phyloP scores from a whole-genome alignment of 345 rosid species.

The Nasturtium officinale region DNA sequence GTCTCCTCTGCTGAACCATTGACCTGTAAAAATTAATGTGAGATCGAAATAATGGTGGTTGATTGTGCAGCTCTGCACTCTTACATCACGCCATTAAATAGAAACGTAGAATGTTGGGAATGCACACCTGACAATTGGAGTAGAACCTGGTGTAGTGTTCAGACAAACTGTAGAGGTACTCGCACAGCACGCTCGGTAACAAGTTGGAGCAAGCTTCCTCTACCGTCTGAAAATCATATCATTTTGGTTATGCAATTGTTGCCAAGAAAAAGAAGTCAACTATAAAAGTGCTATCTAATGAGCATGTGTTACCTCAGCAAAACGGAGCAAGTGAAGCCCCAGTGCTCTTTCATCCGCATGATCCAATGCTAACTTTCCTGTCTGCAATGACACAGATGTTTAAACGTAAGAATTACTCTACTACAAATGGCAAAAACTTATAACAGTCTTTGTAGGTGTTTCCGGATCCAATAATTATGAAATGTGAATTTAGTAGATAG shows the following conservation, averaged over 20 bases:
- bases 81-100: neutral
- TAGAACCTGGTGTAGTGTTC: conserved; percentile 79
- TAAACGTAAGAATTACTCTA: conserved; percentile 16
- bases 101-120: conserved; percentile 4
- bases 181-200: conserved; percentile 74
- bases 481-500: neutral
- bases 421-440: neutral
- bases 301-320: conserved; percentile 65
- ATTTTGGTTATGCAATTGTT: neutral
- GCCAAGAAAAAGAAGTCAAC: conserved; percentile 4
- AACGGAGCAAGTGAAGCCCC: conserved; percentile 85
- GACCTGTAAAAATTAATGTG: conserved; percentile 57
- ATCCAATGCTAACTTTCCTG: conserved; percentile 55
- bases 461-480: neutral
- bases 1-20: conserved; percentile 77
- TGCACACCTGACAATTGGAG: conserved; percentile 50
- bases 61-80: conserved; percentile 16
- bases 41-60: neutral
- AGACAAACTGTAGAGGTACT: conserved; percentile 74
- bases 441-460: neutral
- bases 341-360: conserved; percentile 71
- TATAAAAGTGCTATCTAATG: neutral
- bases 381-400: conserved; percentile 47
- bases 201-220: conserved; percentile 83
- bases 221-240: conserved; percentile 57